Conservation (phyloP, 2,329 filamentous ascomycete genomes). For the Stagonosporopsis rhizophila region DNA sequence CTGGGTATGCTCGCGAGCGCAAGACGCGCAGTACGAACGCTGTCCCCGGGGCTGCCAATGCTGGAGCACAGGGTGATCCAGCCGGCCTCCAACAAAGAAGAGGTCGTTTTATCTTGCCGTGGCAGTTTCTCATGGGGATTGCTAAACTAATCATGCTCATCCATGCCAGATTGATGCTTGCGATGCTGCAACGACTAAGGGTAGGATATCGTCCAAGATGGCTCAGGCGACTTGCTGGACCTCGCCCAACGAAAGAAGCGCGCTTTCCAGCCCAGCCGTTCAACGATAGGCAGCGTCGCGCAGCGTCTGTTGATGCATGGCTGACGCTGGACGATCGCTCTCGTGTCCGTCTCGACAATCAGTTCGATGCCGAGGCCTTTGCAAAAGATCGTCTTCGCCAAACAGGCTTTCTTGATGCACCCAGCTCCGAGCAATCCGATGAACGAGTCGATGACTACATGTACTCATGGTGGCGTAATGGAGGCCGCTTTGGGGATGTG, state of each 20-base stretch:
- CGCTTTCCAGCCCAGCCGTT: slow-evolving; percentile 8
- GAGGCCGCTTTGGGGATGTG: slow-evolving; percentile 83
- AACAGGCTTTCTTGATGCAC: slow-evolving; percentile 36
- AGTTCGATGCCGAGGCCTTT: slow-evolving; percentile 80
- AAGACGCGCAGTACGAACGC: slow-evolving; percentile 58
- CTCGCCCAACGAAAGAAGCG: slow-evolving; percentile 39
- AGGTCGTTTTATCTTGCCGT: slow-evolving; percentile 77
- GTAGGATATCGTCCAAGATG: slow-evolving; percentile 69
- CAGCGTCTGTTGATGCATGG: slow-evolving; percentile 28
- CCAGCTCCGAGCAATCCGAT: slow-evolving; percentile 57
- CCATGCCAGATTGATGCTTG: slow-evolving; percentile 62
- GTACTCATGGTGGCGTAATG: slow-evolving; percentile 84
- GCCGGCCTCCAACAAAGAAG: slow-evolving; percentile 81
- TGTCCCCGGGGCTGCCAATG: slow-evolving; percentile 32
- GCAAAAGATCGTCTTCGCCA: slow-evolving; percentile 68
- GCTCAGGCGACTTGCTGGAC: slow-evolving; percentile 62
- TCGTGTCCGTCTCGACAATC: slow-evolving; percentile 27
- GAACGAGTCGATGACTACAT: slow-evolving; percentile 74
- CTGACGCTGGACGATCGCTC: slow-evolving; percentile 35
- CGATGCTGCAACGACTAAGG: slow-evolving; percentile 64
- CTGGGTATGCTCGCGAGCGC: slow-evolving; percentile 72
- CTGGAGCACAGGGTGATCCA: slow-evolving; percentile 60
- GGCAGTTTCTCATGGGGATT: slow-evolving; percentile 79
- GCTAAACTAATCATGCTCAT: slow-evolving; percentile 69
- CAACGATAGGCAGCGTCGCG: slow-evolving; percentile 11